These are phyloP conservation scores for Aurantiochytrium sp. DNA, from an alignment of 108 stramenopile species.

Conservation along the genomic window DNA sequence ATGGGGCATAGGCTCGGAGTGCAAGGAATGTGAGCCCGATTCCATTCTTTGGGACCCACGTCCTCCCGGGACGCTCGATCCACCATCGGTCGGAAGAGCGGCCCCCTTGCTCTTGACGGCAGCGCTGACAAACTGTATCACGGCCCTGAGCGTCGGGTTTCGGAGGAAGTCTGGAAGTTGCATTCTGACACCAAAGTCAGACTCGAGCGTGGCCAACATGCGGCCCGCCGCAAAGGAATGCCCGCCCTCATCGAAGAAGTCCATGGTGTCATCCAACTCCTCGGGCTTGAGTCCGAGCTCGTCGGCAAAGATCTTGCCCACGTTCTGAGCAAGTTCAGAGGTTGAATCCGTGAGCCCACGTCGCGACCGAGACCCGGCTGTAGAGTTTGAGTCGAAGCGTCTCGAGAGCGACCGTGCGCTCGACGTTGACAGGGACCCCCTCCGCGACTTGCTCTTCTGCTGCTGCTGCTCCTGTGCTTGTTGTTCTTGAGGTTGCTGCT, in stretches of 20 bases:
- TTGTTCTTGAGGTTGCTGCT: no score
- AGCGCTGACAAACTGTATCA: neutral
- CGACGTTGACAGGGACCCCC: no score
- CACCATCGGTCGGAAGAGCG: neutral
- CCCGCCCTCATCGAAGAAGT: constrained; percentile 4
- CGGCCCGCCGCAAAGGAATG: neutral
- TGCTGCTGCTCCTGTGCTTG: no score
- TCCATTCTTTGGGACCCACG: neutral
- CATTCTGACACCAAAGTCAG: neutral
- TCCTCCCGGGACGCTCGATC: neutral
- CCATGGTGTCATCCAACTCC: neutral
- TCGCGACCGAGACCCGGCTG: neutral
- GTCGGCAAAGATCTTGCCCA: neutral
- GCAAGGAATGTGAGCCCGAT: no score
- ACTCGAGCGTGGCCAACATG: neutral
- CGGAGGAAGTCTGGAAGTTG: neutral
- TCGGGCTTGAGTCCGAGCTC: neutral
- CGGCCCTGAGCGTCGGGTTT: neutral
- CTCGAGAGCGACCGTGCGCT: neutral
- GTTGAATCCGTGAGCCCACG: neutral
- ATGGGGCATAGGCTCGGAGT: no score
- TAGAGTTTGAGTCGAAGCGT: neutral
- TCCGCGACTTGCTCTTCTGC: no score
- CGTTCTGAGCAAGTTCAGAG: neutral
- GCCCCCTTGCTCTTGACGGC: neutral